A percentile compares a stretch with the other conserved stretches of the same genome.
These are phyloP conservation scores for Beta corolliflora DNA, from an alignment of 179 eudicot species.

Conservation along the genomic window DNA sequence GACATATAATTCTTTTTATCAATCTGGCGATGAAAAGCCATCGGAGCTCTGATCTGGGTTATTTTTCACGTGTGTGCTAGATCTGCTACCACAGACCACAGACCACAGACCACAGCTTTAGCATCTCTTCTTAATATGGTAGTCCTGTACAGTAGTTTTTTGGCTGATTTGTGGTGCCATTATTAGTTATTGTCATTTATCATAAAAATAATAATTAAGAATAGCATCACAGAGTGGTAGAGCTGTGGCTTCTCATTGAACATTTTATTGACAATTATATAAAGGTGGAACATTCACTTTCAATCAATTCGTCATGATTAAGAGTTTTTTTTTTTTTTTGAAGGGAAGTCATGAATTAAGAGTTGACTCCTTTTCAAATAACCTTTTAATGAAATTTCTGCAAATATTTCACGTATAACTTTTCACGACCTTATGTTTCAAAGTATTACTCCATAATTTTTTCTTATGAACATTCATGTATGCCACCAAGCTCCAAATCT, in stretches of 20 bases:
- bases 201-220: not conserved
- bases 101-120: not conserved
- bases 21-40: slow-evolving; percentile 24
- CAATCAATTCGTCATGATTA: not conserved
- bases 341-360: not conserved
- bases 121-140: not conserved
- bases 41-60: slow-evolving; percentile 25
- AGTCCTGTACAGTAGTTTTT: slow-evolving; percentile 21
- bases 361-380: not conserved
- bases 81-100: not conserved
- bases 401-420: too few species aligned
- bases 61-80: not conserved
- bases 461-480: too few species aligned
- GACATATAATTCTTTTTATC: slow-evolving; percentile 56
- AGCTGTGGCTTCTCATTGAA: not conserved
- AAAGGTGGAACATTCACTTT: not conserved
- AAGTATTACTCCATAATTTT: too few species aligned
- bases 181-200: not conserved
- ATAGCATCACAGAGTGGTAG: not conserved
- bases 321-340: too few species aligned
- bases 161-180: not conserved
- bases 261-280: not conserved
- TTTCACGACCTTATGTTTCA: too few species aligned
- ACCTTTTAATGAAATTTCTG: not conserved
- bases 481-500: too few species aligned